phyloP scores from a whole-genome alignment of 2,329 filamentous ascomycete species.

The Metarhizium brunneum region DNA sequence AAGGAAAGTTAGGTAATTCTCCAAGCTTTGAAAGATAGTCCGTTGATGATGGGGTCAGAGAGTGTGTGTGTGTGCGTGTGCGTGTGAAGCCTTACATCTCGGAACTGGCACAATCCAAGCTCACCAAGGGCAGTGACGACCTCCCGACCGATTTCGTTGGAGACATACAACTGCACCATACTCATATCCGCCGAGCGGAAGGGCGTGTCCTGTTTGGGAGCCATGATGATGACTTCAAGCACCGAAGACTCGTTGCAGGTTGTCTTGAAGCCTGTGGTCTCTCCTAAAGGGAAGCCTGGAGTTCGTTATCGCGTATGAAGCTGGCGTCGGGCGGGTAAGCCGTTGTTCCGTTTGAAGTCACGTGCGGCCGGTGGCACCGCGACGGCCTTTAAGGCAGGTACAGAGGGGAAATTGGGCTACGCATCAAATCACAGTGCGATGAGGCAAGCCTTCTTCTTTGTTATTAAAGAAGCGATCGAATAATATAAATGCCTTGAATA shows the following conservation, averaged over 20 bases:
- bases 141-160: slow-evolving; percentile 97
- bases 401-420: no score
- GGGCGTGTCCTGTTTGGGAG: slow-evolving; percentile 74
- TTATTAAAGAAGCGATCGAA: no score
- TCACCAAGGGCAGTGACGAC: slow-evolving; percentile 94
- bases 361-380: slow-evolving; percentile 11
- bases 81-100: slow-evolving; percentile 61
- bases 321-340: slow-evolving; percentile 10
- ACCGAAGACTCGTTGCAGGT: slow-evolving; percentile 20
- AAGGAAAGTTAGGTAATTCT: not conserved
- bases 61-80: not conserved
- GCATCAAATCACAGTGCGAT: no score
- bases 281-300: slow-evolving; percentile 12
- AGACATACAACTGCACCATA: slow-evolving; percentile 98
- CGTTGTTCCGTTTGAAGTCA: slow-evolving; percentile 18
- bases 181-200: slow-evolving; percentile 99
- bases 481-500: no score
- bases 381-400: not conserved
- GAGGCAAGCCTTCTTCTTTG: no score
- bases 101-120: slow-evolving; percentile 91
- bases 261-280: slow-evolving; percentile 17
- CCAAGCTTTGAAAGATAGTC: not conserved
- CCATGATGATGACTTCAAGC: slow-evolving; percentile 38
- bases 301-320: slow-evolving; percentile 17
- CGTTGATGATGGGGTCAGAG: not conserved